phyloP scores from a whole-genome alignment of 192 early-diverging fungal genomes.

The Podila minutissima region DNA sequence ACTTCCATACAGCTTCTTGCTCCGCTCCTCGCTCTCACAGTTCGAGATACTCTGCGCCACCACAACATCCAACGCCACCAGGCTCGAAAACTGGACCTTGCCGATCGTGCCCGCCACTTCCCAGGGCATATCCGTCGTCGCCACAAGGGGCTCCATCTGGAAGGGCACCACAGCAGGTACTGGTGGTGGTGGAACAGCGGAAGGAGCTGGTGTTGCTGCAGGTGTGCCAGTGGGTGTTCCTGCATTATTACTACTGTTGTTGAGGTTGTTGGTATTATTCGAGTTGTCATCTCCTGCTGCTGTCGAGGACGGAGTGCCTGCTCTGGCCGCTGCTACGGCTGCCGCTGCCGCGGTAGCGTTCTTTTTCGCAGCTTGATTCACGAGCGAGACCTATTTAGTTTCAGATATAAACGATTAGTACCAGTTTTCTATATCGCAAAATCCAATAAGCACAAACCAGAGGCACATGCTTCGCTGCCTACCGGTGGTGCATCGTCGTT shows the following conservation, averaged over 20 bases:
- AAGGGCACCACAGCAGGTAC: constrained; percentile 10
- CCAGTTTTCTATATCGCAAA: neutral
- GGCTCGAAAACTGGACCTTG: constrained; percentile 42
- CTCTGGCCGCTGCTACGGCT: constrained; percentile 31
- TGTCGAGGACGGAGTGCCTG: constrained; percentile 30
- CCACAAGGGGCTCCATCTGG: constrained; percentile 47
- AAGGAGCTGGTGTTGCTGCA: constrained; percentile 15
- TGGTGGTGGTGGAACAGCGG: neutral
- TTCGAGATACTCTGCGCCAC: constrained; percentile 75
- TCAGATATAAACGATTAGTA: neutral
- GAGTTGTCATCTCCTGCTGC: constrained; percentile 26
- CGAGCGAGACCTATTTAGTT: constrained; percentile 20
- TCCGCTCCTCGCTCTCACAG: constrained; percentile 74
- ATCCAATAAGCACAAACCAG: neutral
- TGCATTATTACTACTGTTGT: constrained; percentile 8
- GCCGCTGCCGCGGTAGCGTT: constrained; percentile 20
- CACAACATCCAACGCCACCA: constrained; percentile 68
- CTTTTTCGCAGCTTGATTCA: constrained; percentile 26
- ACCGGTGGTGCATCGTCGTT: constrained; percentile 50
- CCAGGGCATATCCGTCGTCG: constrained; percentile 36
- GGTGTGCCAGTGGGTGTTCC: constrained; percentile 23
- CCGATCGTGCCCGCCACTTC: constrained; percentile 46
- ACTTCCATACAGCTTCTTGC: constrained; percentile 76
- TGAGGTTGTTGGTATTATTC: constrained; percentile 1
- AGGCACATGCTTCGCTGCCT: neutral